Percentiles rank a stretch among this genome's conserved stretches.
These are phyloP conservation scores for Mrakiaceae sp. DNA, from an alignment of 1,284 basidiomycete species.

Conservation along the genomic window DNA sequence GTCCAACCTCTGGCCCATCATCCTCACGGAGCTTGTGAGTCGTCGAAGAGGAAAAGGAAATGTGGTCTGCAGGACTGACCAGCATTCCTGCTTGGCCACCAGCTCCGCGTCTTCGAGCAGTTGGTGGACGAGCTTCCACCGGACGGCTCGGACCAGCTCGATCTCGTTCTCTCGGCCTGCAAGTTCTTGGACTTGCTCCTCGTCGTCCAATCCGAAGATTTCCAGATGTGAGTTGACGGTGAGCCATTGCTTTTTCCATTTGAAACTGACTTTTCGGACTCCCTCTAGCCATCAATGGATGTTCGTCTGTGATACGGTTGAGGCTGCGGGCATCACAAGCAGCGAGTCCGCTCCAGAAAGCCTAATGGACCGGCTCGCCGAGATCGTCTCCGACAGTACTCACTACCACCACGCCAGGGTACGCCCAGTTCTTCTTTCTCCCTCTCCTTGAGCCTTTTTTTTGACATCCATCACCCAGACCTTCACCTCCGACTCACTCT, in stretches of 20 bases:
- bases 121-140: conserved; percentile 39
- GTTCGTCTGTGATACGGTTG: conserved; percentile 94
- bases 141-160: conserved; percentile 71
- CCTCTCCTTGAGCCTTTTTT: conserved; percentile 1
- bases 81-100: conserved; percentile 26
- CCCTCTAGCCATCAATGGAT: conserved; percentile 85
- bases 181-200: conserved; percentile 89
- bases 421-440: conserved; percentile 28
- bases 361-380: conserved; percentile 82
- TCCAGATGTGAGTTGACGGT: conserved; percentile 66
- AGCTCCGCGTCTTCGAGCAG: conserved; percentile 47
- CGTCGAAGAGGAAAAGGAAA: neutral
- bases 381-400: conserved; percentile 53
- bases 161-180: conserved; percentile 72
- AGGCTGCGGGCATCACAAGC: conserved; percentile 80
- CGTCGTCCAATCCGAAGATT: conserved; percentile 88
- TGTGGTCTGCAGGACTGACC: neutral
- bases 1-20: conserved; percentile 92
- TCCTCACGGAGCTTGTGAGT: conserved; percentile 78
- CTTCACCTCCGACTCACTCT: neutral
- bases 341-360: conserved; percentile 64
- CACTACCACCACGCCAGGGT: conserved; percentile 28
- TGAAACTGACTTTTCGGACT: neutral
- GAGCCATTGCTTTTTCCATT: conserved; percentile 2
- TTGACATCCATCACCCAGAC: neutral